Percentiles rank a stretch among this genome's conserved stretches.
These are phyloP conservation scores for Aeschynomene evenia DNA, from an alignment of 306 rosid genomes.

Conservation along the genomic window DNA sequence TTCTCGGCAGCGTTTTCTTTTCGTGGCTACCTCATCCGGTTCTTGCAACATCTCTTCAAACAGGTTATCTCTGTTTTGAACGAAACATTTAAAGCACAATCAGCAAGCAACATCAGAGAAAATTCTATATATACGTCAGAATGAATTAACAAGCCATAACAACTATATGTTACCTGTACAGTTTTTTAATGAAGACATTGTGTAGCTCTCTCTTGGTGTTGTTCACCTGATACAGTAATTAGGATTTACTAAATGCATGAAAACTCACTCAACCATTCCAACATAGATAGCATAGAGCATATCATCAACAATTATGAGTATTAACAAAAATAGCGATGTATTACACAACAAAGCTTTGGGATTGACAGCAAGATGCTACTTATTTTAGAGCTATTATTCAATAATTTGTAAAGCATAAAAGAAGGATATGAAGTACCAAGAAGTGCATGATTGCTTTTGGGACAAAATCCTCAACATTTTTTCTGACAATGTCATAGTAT, in stretches of 20 bases:
- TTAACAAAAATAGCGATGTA: neutral
- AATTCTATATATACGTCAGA: neutral
- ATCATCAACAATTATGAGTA: conserved; percentile 7
- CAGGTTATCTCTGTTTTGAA: conserved; percentile 71
- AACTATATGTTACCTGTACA: conserved; percentile 62
- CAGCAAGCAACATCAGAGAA: conserved; percentile 20
- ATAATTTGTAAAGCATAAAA: neutral
- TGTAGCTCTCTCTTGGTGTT: conserved; percentile 93
- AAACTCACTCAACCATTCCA: conserved; percentile 19
- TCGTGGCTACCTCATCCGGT: conserved; percentile 80
- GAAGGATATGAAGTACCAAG: conserved; percentile 65
- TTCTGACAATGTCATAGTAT: conserved; percentile 92
- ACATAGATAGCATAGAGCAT: conserved; percentile 8
- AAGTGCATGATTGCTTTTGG: conserved; percentile 98
- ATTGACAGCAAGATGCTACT: conserved; percentile 8
- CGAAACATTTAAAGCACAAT: conserved; percentile 28
- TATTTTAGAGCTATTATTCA: conserved; percentile 1
- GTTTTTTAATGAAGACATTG: conserved; percentile 90
- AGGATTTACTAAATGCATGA: conserved; percentile 15
- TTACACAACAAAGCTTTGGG: neutral
- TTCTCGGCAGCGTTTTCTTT: conserved; percentile 87
- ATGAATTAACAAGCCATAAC: conserved; percentile 3
- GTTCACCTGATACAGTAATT: conserved; percentile 61
- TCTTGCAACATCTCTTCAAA: conserved; percentile 98
- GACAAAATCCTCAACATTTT: conserved; percentile 78